Conservation (phyloP, 202 grass and related monocot species). For the Digitaria exilis region DNA sequence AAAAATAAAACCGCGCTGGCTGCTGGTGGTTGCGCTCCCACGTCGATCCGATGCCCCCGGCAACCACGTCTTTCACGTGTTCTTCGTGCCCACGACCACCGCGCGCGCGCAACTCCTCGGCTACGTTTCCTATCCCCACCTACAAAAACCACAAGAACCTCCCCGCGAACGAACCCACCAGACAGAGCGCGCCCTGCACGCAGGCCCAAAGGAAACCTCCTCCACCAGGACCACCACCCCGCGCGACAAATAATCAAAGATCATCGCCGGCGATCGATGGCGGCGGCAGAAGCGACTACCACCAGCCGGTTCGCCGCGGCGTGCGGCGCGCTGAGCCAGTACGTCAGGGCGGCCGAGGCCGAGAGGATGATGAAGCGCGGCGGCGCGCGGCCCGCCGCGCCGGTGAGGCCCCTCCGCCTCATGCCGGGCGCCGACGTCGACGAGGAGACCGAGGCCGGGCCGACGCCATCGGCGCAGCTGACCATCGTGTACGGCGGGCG, state of each 20-base stretch:
- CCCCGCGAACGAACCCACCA: not conserved
- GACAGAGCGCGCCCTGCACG: too few species aligned
- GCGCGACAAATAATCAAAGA: too few species aligned
- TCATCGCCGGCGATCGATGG: not conserved
- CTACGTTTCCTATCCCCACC: not conserved
- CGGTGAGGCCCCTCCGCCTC: too few species aligned
- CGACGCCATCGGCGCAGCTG: conserved; percentile 28
- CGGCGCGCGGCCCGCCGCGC: too few species aligned
- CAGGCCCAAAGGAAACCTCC: too few species aligned
- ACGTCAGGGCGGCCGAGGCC: too few species aligned
- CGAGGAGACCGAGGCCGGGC: not conserved
- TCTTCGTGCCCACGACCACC: not conserved
- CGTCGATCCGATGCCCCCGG: not conserved
- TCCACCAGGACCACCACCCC: too few species aligned
- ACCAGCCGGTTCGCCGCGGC: too few species aligned
- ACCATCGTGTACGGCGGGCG: conserved; percentile 71
- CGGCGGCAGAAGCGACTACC: not conserved
- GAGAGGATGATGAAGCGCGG: too few species aligned
- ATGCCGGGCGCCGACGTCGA: too few species aligned
- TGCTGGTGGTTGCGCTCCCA: not conserved
- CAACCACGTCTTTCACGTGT: conserved; percentile 4
- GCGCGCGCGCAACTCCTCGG: not conserved
- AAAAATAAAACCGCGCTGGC: not conserved
- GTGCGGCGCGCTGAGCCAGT: too few species aligned
- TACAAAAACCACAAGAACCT: not conserved